A percentile compares a stretch with the other conserved stretches of the same genome.
These are phyloP conservation scores for Rhododendron henanense DNA, from an alignment of 148 eudicot genomes.

Conservation along the genomic window DNA sequence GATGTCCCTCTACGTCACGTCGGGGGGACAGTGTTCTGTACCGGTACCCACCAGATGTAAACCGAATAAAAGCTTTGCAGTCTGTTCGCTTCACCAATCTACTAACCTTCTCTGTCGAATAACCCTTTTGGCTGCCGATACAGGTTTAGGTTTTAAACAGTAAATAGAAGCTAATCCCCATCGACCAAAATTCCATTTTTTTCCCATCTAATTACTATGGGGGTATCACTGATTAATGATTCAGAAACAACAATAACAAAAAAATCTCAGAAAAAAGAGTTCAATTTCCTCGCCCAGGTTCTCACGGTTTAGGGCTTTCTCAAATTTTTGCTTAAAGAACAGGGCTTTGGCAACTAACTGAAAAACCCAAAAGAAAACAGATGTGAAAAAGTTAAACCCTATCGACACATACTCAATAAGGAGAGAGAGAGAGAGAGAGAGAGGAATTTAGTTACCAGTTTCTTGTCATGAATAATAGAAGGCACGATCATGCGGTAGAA, in stretches of 20 bases:
- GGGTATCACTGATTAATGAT: background rate
- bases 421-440: background rate
- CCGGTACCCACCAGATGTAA: too few relatives aligned
- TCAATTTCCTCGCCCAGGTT: background rate
- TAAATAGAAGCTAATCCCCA: background rate
- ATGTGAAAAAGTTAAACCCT: background rate
- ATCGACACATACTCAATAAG: background rate
- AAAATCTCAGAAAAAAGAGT: background rate
- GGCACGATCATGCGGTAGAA: constrained; percentile 12
- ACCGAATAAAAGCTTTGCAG: too few relatives aligned
- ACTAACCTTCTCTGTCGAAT: background rate
- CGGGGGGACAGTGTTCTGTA: too few relatives aligned
- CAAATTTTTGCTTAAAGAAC: background rate
- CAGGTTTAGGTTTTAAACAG: background rate
- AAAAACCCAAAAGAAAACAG: background rate
- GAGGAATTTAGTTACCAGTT: constrained; percentile 7
- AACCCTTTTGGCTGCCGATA: background rate
- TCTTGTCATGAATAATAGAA: constrained; percentile 6
- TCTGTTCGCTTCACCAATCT: background rate
- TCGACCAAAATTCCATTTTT: background rate
- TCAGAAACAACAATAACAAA: background rate
- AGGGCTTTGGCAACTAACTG: background rate
- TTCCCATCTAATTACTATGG: too few relatives aligned
- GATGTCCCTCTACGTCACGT: too few relatives aligned
- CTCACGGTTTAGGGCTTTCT: background rate